Evolutionary conservation across 1,284 basidiomycete genomes (phyloP), one percentile per base, ranked within the genome.

Genomic region (Boletus sp.): DNA sequence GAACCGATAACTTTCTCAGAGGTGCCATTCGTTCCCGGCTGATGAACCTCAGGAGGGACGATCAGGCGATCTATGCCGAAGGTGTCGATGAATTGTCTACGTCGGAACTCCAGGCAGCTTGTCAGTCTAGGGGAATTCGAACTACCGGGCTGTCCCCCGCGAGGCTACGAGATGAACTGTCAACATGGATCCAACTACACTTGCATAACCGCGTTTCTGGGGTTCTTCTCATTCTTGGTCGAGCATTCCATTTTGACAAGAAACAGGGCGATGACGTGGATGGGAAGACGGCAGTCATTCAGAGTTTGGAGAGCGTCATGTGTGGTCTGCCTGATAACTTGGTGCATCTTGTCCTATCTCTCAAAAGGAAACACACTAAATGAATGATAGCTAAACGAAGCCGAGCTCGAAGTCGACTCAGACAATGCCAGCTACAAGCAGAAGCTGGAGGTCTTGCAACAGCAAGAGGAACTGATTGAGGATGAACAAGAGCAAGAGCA

Each of bases 401-500:
- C 97, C 28, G 97, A 98, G 77, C 84, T 99, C 52, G 93, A 95
- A 77, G 95, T 98, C 49, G 94, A 95, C 70, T 92, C 90, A 59
- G 95, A 97, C 55, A 91, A 92, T 57, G 93, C 95, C 19, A 94
- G 89, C 69, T 98, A 98, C 85, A 97, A 98, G 82, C 94, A 98
- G 81, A 95, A 97, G 78, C 86, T 99, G 61, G 97, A 98, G 68
- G 97, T 99, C 11, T 81, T 99, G 74, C 93, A 97, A 72, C 94
- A 99, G 74, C 97, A 99, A 77, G 95, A 99, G 75, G 97, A 99
- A 77, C 91, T 99, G 63, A 99, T 99, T 74, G 96, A 98, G 76
- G 97, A 98, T 74, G 97, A 99, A 78, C 89, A 96, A 65, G 97
- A 98, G 75, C 97, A 99, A 78, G 97, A 99, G 70, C 87, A 94